Conservation (phyloP, 2,329 filamentous ascomycete genomes). For the Botrytis fragariae region DNA sequence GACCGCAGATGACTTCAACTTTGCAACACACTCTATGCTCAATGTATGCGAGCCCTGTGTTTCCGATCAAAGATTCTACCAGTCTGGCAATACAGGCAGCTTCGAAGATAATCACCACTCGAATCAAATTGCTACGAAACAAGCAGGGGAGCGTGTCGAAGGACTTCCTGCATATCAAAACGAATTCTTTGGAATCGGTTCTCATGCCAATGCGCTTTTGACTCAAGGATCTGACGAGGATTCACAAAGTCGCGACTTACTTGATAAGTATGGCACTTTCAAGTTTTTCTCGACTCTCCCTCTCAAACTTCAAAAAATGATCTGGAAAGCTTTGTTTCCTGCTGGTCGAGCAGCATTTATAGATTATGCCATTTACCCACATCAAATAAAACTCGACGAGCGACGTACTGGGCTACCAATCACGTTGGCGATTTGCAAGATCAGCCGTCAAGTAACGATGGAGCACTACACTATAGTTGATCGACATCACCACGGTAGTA, state of each 20-base stretch:
- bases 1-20: not conserved
- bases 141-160: no score
- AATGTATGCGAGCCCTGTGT: not conserved
- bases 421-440: not conserved
- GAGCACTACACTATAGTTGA: not conserved
- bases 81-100: not conserved
- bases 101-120: no score
- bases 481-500: not conserved
- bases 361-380: not conserved
- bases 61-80: not conserved
- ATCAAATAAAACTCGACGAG: not conserved
- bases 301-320: not conserved
- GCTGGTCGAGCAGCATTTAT: not conserved
- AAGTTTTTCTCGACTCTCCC: not conserved
- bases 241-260: no score
- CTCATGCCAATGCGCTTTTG: no score
- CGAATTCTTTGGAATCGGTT: no score
- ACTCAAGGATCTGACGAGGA: no score
- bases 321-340: not conserved
- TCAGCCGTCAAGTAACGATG: not conserved
- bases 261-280: not conserved
- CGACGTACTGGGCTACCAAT: not conserved
- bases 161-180: no score
- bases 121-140: no score
- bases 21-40: not conserved